Conservation (phyloP, 257 asterid genomes). For the Lycium barbarum region DNA sequence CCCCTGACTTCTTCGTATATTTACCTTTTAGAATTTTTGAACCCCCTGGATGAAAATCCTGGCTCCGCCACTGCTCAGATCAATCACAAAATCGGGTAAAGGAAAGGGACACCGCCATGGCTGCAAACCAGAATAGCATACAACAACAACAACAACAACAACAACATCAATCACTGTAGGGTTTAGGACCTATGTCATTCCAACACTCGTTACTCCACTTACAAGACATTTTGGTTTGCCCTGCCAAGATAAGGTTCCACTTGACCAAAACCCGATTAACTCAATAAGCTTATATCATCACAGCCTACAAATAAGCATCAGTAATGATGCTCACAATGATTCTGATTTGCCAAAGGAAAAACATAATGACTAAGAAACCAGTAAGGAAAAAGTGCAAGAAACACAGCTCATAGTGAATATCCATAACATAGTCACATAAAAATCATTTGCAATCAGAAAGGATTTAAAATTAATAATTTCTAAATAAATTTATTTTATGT, state of each 20-base stretch:
- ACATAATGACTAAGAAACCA: not conserved
- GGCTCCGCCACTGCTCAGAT: too few relatives aligned
- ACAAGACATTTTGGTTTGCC: not conserved
- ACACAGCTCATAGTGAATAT: too few relatives aligned
- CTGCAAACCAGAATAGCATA: conserved; percentile 15
- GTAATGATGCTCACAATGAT: not conserved
- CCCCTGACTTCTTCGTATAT: too few relatives aligned
- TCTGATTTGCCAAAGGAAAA: not conserved
- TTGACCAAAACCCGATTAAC: not conserved
- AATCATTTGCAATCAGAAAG: too few relatives aligned
- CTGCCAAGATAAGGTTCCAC: not conserved
- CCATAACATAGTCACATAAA: too few relatives aligned
- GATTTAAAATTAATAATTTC: too few relatives aligned
- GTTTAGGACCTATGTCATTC: not conserved
- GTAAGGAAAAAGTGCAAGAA: too few relatives aligned
- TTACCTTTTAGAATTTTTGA: too few relatives aligned
- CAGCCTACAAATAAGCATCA: not conserved
- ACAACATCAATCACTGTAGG: not conserved
- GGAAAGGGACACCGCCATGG: conserved; percentile 23
- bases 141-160: not conserved
- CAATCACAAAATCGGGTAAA: not conserved
- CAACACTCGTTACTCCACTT: too few relatives aligned
- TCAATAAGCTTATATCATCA: not conserved
- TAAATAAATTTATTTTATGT: too few relatives aligned
- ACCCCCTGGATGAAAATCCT: too few relatives aligned